Base-by-base conservation (phyloP, 257 asterid genomes). In the Petrea volubilis region DNA sequence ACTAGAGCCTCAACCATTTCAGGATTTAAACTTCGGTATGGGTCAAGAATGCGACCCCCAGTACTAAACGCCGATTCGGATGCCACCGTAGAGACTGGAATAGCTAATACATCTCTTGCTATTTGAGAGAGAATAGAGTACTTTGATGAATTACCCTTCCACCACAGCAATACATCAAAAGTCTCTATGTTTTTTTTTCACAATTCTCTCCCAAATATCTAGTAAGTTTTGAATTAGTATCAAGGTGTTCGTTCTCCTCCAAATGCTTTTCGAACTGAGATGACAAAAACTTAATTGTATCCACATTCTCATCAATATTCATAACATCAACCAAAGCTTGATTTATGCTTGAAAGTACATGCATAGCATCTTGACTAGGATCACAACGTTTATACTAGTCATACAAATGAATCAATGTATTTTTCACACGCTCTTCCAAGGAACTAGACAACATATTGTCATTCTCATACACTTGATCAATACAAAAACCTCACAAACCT, bases 101-200 rank as follows among this genome's bases (percentile, higher is more conserved):
- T 33, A 21, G 46, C 47, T 9, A 73, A 46, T n/a, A 73, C 51
- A 36, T 64, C 41, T 40, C 60, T 52, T 9, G 67, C 58, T 46
- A 64, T 43, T 46, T 73, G 57, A 14, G 60, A 55, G 25, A 64
- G 52, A 63, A 53, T 52, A 15, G 25, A 51, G 40, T 20, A 73
- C 10, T 15, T 73, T 12, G 21, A 14, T 7, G 38, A 36, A 13
- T 57, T 36, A 25, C 29, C 55, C 24, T 55, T 65, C 50, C 67
- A 64, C 73, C 51, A 41, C 2, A 6, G 5, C 29, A 70, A 70
- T 3, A 70, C n/a, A 44, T 70, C 68, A 70, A 59, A 58, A 13
- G 67, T 1, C 4, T n/a, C 6, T 9, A 38, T 14, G 18, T 28
- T 17, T 15, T 4, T n/a, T n/a, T 60, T 63, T 38, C 50, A 24